A percentile compares a stretch with the other conserved stretches of the same genome.
Conservation (phyloP, 805 yeast genomes). For the Cyberlindnera euphorbiae region DNA sequence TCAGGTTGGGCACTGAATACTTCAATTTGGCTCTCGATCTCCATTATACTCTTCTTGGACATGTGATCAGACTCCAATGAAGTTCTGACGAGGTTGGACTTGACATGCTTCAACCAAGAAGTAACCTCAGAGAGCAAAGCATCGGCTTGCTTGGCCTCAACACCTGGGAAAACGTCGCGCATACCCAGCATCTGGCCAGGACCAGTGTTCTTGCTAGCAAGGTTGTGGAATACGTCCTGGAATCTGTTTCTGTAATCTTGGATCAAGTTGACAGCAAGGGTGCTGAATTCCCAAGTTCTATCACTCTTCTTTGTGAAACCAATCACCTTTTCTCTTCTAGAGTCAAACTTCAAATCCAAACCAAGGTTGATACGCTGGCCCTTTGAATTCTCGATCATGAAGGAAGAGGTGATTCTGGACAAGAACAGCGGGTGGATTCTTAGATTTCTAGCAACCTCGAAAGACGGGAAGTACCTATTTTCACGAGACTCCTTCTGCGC, state of each 20-base stretch:
- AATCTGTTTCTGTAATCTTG: slow-evolving; percentile 56
- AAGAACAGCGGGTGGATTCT: slow-evolving; percentile 59
- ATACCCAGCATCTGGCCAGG: slow-evolving; percentile 28
- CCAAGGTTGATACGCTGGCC: slow-evolving; percentile 67
- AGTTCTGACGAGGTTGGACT: slow-evolving; percentile 54
- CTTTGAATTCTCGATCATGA: slow-evolving; percentile 49
- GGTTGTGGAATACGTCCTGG: slow-evolving; percentile 50
- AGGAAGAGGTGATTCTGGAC: slow-evolving; percentile 74
- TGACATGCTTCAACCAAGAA: slow-evolving; percentile 44
- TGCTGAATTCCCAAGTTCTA: slow-evolving; percentile 80
- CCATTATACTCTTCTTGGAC: slow-evolving; percentile 56
- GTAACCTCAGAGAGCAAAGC: slow-evolving; percentile 28
- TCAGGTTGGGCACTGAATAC: slow-evolving; percentile 41
- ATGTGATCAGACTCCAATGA: slow-evolving; percentile 76
- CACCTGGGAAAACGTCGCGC: slow-evolving; percentile 31
- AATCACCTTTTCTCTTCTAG: slow-evolving; percentile 72
- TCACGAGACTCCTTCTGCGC: slow-evolving; percentile 52
- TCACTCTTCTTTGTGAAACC: slow-evolving; percentile 73
- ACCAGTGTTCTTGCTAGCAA: slow-evolving; percentile 26
- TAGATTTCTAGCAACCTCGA: slow-evolving; percentile 55
- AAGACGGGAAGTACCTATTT: slow-evolving; percentile 60
- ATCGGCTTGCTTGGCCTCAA: slow-evolving; percentile 27
- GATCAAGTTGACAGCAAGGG: slow-evolving; percentile 63
- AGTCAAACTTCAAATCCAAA: slow-evolving; percentile 77
- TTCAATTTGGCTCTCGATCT: slow-evolving; percentile 59